A percentile compares a stretch with the other conserved stretches of the same genome.
Conservation (phyloP, 257 asterid genomes). For the Nicotiana otophora region DNA sequence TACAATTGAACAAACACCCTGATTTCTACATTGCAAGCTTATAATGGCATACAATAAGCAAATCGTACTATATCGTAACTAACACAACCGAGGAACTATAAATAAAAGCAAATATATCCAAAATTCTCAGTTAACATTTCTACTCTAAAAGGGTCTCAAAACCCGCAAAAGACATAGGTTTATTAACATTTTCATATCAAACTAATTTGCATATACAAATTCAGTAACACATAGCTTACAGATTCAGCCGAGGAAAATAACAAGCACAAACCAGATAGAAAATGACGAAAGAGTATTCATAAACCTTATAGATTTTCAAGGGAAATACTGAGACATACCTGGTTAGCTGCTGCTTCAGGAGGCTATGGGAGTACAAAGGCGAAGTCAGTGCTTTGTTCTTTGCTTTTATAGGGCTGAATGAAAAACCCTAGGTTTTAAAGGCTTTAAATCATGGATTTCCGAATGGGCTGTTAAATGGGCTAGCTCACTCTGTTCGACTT, state of each 20-base stretch:
- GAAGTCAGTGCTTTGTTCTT: background rate
- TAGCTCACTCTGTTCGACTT: background rate
- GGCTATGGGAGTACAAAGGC: background rate
- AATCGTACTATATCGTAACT: background rate
- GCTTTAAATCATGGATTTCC: background rate
- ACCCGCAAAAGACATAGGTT: background rate
- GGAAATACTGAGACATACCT: background rate
- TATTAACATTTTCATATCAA: background rate
- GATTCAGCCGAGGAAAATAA: background rate
- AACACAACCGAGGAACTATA: background rate
- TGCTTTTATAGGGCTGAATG: background rate
- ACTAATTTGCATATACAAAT: background rate
- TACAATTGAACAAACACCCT: background rate
- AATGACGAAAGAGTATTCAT: background rate
- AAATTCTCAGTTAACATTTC: background rate
- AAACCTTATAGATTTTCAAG: background rate
- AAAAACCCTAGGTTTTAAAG: conserved; percentile 2
- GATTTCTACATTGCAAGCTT: background rate
- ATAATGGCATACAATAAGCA: background rate
- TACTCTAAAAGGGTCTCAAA: background rate
- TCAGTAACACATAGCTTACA: background rate
- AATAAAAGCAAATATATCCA: background rate
- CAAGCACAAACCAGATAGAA: background rate
- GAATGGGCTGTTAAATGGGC: background rate
- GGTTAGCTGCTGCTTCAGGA: background rate